Base-by-base conservation (phyloP, 73 alveolate genomes). In the Diophrys appendiculata region DNA sequence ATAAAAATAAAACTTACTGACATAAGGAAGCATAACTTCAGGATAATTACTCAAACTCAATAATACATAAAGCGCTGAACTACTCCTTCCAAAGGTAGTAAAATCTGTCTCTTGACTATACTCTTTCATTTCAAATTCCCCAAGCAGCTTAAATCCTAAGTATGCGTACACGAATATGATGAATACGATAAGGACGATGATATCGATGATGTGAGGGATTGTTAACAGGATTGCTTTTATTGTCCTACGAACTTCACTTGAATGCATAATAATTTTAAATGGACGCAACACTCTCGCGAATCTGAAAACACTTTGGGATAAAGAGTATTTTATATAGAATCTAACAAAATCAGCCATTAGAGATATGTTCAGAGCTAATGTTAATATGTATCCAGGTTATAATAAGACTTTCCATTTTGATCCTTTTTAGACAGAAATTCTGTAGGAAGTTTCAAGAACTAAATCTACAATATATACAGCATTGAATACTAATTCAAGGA, bases 41-140 rank as follows among this genome's bases (percentile, higher is more conserved):
- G 88, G 88, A 53, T 78, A 78, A 33, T 78, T 78, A n/a, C 72
- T 23, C 33, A 78, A 25, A 27, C 80, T 78, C 18, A 64, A 23
- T 27, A 78, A 29, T 64, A 78, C 26, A 32, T 76, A 76, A 0
- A 76, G n/a, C 24, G 68, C 54, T 1, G 34, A 25, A 13, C 18
- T 23, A 5, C 72, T 28, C 8, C 33, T 28, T 1, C 72, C 43
- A 13, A 64, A 64, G 53, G 31, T 23, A 29, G 24, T 26, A 52
- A 76, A 53, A n/a, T 64, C 71, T 5, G 54, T 64, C 54, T 76
- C 85, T 72, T 52, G 72, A 25, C 71, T 72, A 43, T 0, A 72
- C 0, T 25, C 52, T 67, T 1, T 8, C 14, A 52, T 72, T 5
- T 72, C 72, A 25, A 25, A 14, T n/a, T 28, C 65, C 22, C 25